Conservation (phyloP, 495 filamentous ascomycete species). For the Recurvomyces mirabilis region DNA sequence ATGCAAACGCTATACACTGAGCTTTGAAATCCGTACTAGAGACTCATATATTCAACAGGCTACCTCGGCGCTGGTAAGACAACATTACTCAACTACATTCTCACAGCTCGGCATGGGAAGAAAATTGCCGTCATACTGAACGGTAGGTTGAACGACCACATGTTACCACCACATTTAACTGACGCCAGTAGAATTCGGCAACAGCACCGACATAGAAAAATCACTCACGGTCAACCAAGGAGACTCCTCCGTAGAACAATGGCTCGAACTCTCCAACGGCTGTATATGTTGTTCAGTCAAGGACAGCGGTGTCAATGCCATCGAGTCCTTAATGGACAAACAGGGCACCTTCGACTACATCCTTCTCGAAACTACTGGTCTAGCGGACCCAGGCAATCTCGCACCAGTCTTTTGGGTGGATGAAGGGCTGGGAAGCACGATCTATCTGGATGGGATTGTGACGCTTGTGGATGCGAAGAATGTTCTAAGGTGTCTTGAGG, state of each 20-base stretch:
- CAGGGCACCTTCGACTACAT: constrained; percentile 96
- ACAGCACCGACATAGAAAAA: constrained; percentile 79
- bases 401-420: constrained; percentile 97
- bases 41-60: constrained; percentile 31
- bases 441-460: constrained; percentile 93
- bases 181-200: constrained; percentile 18
- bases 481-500: constrained; percentile 67
- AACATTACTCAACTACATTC: constrained; percentile 88
- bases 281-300: constrained; percentile 99
- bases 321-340: constrained; percentile 91
- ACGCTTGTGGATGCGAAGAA: constrained; percentile 95
- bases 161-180: constrained; percentile 23
- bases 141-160: constrained; percentile 37
- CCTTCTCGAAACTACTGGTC: constrained; percentile 87
- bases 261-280: constrained; percentile 91
- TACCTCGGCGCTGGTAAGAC: constrained; percentile 95
- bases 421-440: constrained; percentile 81
- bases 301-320: constrained; percentile 81
- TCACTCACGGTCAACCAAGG: constrained; percentile 77
- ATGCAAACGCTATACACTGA: constrained; percentile 16
- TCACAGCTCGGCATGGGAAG: constrained; percentile 89
- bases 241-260: constrained; percentile 80
- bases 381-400: constrained; percentile 92
- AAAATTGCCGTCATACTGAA: constrained; percentile 97
- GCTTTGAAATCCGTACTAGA: background rate